These are phyloP conservation scores for Starmerella bombicola DNA, from an alignment of 805 yeast genomes.

Conservation along the genomic window DNA sequence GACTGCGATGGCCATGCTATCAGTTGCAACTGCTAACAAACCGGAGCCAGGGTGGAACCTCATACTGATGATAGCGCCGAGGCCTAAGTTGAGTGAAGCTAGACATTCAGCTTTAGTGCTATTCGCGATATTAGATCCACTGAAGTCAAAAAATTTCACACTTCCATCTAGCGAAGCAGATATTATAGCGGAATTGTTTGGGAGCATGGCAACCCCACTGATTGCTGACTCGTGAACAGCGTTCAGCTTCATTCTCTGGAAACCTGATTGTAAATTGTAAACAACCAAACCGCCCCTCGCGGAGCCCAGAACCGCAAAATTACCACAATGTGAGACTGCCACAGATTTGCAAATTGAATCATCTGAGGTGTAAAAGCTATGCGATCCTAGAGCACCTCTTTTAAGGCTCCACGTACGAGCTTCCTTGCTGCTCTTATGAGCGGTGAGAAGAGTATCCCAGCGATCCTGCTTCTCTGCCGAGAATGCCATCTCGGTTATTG, in stretches of 20 bases:
- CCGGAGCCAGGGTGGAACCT: constrained; percentile 74
- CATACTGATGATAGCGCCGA: constrained; percentile 61
- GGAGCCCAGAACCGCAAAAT: constrained; percentile 86
- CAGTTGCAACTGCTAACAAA: constrained; percentile 71
- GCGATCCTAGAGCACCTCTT: constrained; percentile 64
- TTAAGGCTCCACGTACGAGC: constrained; percentile 88
- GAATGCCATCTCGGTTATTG: constrained; percentile 55
- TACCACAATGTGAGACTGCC: constrained; percentile 83
- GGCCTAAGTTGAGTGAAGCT: constrained; percentile 45
- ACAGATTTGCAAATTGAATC: constrained; percentile 63
- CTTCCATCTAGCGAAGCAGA: constrained; percentile 81
- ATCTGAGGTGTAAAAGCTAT: constrained; percentile 59
- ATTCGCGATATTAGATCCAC: constrained; percentile 42
- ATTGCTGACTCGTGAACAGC: constrained; percentile 54
- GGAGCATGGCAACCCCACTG: constrained; percentile 80
- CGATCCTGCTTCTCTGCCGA: constrained; percentile 68
- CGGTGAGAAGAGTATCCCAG: constrained; percentile 89
- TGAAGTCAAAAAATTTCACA: constrained; percentile 77
- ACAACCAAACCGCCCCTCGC: constrained; percentile 72
- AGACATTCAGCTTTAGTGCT: neutral
- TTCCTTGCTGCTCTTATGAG: constrained; percentile 66
- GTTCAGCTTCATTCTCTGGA: constrained; percentile 53
- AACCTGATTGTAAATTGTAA: constrained; percentile 87
- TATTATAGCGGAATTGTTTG: constrained; percentile 79
- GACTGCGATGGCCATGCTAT: constrained; percentile 72